These are phyloP conservation scores for Coniochaeta sp. DNA, from an alignment of 2,329 filamentous ascomycete species.

Conservation along the genomic window DNA sequence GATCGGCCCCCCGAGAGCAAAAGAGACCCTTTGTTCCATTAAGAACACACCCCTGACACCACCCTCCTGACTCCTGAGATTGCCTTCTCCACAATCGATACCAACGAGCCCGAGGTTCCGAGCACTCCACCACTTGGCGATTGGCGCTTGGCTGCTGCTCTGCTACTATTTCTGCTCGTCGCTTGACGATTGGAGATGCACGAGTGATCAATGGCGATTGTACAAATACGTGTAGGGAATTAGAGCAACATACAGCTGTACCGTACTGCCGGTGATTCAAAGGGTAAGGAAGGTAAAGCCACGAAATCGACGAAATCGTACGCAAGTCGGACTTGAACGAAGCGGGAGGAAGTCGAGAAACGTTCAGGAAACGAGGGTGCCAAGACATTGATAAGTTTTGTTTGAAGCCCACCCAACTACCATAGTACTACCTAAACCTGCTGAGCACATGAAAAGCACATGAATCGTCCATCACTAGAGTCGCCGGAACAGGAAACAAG, in stretches of 20 bases:
- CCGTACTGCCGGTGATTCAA: too few relatives aligned
- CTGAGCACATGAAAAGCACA: neutral
- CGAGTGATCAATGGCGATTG: neutral
- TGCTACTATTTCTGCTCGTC: neutral
- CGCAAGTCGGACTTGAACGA: neutral
- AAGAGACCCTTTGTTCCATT: neutral
- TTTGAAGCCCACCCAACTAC: neutral
- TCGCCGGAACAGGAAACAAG: neutral
- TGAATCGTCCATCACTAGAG: neutral
- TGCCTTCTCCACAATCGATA: neutral
- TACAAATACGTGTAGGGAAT: neutral
- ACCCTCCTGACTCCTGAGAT: conserved; percentile 1
- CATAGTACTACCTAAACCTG: too few relatives aligned
- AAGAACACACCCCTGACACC: neutral
- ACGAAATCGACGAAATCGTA: too few relatives aligned
- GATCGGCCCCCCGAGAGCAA: neutral
- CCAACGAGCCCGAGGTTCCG: neutral
- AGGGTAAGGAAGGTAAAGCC: neutral
- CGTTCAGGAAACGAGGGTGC: neutral
- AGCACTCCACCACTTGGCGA: neutral
- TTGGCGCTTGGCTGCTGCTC: neutral
- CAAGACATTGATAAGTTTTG: neutral
- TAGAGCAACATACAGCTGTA: neutral
- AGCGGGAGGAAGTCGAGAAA: neutral
- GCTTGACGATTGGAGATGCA: neutral